Evolutionary conservation across 1,139 yeast species (phyloP).

Genomic region (Spathaspora sp.): DNA sequence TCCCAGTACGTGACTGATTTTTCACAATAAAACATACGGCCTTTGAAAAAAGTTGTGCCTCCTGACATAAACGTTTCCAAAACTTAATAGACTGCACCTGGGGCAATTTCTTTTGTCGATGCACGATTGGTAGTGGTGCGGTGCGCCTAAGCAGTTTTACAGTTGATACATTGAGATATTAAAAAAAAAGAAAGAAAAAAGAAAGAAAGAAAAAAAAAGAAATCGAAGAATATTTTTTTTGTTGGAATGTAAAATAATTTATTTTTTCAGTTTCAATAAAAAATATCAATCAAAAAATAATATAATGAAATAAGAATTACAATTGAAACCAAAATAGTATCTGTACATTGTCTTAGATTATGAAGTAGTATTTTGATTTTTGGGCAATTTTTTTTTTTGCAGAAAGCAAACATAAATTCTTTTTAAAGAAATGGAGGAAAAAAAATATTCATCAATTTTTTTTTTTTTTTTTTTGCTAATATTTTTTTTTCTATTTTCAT

Average conservation of each 20-base stretch:
- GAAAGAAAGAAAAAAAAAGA: neutral
- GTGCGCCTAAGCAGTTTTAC: neutral
- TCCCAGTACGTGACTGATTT: no score
- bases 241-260: neutral
- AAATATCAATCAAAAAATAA: neutral
- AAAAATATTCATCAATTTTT: neutral
- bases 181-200: neutral
- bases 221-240: slow-evolving; percentile 1
- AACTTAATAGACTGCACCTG: no score
- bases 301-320: slow-evolving; percentile 1
- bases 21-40: no score
- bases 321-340: neutral
- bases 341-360: neutral
- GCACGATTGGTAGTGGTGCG: neutral
- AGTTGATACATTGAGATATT: neutral
- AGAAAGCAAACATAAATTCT: neutral
- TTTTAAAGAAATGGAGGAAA: neutral
- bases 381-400: neutral
- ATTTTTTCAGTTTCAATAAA: neutral
- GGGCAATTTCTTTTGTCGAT: neutral
- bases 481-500: neutral
- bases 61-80: no score
- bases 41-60: no score
- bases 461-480: neutral
- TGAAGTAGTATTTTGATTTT: neutral